Evolutionary conservation across 352 stramenopile species (phyloP).

Genomic region (Blastocystis hominis): DNA sequence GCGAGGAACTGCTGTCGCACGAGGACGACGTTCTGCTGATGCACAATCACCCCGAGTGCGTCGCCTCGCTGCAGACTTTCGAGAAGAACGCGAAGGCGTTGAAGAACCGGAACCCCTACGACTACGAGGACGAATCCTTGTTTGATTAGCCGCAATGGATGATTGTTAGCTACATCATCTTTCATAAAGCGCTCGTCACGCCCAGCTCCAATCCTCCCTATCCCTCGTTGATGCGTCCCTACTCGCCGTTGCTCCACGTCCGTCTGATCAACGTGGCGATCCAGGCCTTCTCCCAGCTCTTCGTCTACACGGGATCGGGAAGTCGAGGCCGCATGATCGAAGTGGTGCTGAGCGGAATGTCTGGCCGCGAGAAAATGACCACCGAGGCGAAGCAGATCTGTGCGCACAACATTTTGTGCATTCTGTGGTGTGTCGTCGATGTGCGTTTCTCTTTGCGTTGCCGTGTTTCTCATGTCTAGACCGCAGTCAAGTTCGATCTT

Average conservation of each 20-base stretch:
- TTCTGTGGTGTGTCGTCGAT: conserved; percentile 51
- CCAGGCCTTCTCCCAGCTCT: conserved; percentile 51
- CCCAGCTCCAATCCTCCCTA: conserved; percentile 13
- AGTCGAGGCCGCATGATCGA: conserved; percentile 49
- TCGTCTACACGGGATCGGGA: conserved; percentile 47
- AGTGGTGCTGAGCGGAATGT: conserved; percentile 11
- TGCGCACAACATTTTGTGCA: conserved; percentile 51
- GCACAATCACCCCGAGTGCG: not conserved
- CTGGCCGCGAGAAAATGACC: not conserved
- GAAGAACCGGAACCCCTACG: conserved; percentile 36
- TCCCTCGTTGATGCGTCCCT: conserved; percentile 27
- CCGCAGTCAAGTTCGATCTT: conserved; percentile 31
- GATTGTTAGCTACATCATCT: conserved; percentile 16
- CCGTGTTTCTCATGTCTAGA: not conserved
- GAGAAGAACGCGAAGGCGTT: not conserved
- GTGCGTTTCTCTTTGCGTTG: not conserved
- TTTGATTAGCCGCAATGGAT: not conserved
- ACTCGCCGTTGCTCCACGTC: not conserved
- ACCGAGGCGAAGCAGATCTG: not conserved
- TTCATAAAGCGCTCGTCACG: not conserved
- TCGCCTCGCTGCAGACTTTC: not conserved
- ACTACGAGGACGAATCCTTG: conserved; percentile 57
- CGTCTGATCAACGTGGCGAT: conserved; percentile 48
- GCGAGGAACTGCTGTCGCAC: conserved; percentile 3
- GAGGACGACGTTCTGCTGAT: conserved; percentile 42